Base-by-base conservation (phyloP, 495 filamentous ascomycete genomes). In the Aspergillus sclerotioniger region DNA sequence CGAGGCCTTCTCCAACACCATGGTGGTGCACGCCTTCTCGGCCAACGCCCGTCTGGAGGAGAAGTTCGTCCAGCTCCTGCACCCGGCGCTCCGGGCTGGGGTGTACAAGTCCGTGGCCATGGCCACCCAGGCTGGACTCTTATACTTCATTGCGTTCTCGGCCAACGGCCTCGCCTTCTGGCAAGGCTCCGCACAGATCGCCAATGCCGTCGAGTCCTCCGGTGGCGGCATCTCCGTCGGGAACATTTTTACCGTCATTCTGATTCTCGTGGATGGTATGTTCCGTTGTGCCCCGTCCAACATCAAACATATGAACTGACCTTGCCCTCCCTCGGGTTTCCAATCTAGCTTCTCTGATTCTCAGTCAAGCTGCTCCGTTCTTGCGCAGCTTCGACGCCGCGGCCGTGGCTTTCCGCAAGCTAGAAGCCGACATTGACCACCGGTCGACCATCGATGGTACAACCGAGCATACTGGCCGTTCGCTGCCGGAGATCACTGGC, bases 111-210 rank as follows among this genome's bases (percentile, higher is more conserved):
- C 82, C 6, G 56, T 77, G 2, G 82, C 80, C 0, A 72, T 80
- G n/a, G 86, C 80, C 10, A 68, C 82, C 1, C 84, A 87, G 55
- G 76, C 83, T n/a, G 85, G 86, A n/a, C 59, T 84, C 17, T 66
- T 89, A 17, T 89, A 87, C 59, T 88, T 89, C 57, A 80, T 87
- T 54, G 82, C 82, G 6, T 87, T 83, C 59, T 75, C 80, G 13
- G 85, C 82, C 3, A 87, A 87, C 62, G 85, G 80, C 35, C 68
- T 89, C n/a, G 85, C 86, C 3, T 88, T 86, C 57, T 89, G 83
- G 84, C 80, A 88, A 62, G 86, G 84, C 16, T 81, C 79, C 57
- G 69, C 67, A 39, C 72, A 73, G 16, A 77, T 87, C 51, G 82
- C 80, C 17, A 64, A 77, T 52, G 71, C 76, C 9, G 74, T 82